These are phyloP conservation scores for Yamadazyma spencermartinsiae DNA, from an alignment of 1,139 yeast species.

Conservation along the genomic window DNA sequence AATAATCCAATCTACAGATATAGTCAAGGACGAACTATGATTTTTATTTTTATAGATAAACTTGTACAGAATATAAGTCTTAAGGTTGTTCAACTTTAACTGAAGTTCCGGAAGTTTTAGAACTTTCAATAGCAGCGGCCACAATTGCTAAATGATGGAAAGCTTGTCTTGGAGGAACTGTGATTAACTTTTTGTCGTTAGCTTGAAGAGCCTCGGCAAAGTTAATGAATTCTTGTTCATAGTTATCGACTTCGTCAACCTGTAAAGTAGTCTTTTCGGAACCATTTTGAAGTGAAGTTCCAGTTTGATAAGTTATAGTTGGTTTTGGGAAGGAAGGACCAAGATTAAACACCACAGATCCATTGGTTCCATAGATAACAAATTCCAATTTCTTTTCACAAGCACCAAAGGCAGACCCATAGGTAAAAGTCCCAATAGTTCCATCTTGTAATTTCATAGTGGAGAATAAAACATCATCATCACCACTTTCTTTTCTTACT, in stretches of 20 bases:
- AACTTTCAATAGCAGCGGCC: conserved; percentile 78
- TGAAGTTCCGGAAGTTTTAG: conserved; percentile 56
- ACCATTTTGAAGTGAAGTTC: conserved; percentile 43
- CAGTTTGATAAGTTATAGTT: conserved; percentile 49
- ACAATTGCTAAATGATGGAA: conserved; percentile 91
- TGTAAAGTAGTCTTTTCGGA: conserved; percentile 49
- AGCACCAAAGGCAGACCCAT: conserved; percentile 90
- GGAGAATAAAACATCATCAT: conserved; percentile 76
- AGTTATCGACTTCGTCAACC: conserved; percentile 54
- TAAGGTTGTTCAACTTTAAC: conserved; percentile 44
- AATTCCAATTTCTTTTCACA: conserved; percentile 66
- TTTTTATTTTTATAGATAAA: not conserved
- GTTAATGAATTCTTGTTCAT: conserved; percentile 66
- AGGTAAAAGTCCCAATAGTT: conserved; percentile 82
- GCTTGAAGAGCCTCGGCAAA: conserved; percentile 67
- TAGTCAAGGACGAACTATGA: conserved; percentile 13
- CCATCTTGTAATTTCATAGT: conserved; percentile 62
- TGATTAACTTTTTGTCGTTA: conserved; percentile 60
- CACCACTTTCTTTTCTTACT: conserved; percentile 72
- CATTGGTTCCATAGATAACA: conserved; percentile 74
- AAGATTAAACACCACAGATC: conserved; percentile 67
- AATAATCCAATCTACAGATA: conserved; percentile 2
- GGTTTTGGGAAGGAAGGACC: conserved; percentile 51
- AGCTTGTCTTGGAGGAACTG: conserved; percentile 68
- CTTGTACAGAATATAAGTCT: not conserved